phyloP scores from a whole-genome alignment of 208 protist genomes.

The Endotrypanum monterogeii region DNA sequence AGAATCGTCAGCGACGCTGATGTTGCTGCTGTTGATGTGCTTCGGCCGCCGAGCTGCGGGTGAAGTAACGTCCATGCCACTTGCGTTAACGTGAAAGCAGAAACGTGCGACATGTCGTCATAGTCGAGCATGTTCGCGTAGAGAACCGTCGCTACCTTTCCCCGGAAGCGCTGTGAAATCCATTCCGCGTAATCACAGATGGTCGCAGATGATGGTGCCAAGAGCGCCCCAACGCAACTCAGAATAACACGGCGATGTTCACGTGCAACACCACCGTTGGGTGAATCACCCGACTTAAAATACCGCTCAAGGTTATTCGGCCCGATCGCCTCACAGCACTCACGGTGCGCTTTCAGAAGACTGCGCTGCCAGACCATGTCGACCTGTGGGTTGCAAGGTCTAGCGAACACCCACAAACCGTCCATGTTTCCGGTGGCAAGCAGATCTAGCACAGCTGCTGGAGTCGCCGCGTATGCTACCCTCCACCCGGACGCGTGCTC shows the following conservation, averaged over 20 bases:
- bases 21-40: not conserved
- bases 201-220: slow-evolving; percentile 36
- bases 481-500: slow-evolving; percentile 12
- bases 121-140: slow-evolving; percentile 56
- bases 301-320: slow-evolving; percentile 40
- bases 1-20: slow-evolving; percentile 3
- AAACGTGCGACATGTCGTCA: slow-evolving; percentile 33
- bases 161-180: slow-evolving; percentile 57
- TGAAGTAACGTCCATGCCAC: slow-evolving; percentile 56
- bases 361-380: slow-evolving; percentile 5
- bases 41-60: slow-evolving; percentile 34
- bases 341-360: slow-evolving; percentile 15
- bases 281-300: slow-evolving; percentile 19
- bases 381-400: not conserved
- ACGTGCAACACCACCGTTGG: not conserved
- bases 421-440: slow-evolving; percentile 23
- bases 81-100: slow-evolving; percentile 31
- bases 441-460: slow-evolving; percentile 20
- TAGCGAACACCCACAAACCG: slow-evolving; percentile 5
- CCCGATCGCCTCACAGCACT: slow-evolving; percentile 20
- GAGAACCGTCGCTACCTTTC: slow-evolving; percentile 43
- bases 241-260: slow-evolving; percentile 32
- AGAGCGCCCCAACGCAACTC: slow-evolving; percentile 52
- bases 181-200: slow-evolving; percentile 37
- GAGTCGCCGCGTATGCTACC: slow-evolving; percentile 6